Percentiles rank a stretch among this genome's conserved stretches.
Evolutionary conservation across 257 asterid species (phyloP).

Genomic region (Ilex asprella): DNA sequence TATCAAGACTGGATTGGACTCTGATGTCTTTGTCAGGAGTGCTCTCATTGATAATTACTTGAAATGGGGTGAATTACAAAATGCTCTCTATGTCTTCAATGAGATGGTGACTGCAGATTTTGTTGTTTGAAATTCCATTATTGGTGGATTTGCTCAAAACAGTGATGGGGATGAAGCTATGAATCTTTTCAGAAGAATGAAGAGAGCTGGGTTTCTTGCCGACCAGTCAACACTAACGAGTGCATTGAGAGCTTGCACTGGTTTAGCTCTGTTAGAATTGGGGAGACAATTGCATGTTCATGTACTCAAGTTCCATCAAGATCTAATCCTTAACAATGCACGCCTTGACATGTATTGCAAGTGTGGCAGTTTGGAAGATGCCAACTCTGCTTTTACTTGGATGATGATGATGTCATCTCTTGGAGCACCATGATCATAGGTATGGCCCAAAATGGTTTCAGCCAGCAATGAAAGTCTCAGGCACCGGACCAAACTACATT

Average conservation of each 20-base stretch:
- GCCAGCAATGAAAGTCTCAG: constrained; percentile 57
- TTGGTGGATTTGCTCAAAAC: constrained; percentile 91
- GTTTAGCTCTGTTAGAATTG: constrained; percentile 72
- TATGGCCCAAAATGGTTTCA: constrained; percentile 86
- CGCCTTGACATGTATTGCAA: constrained; percentile 91
- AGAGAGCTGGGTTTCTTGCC: constrained; percentile 49
- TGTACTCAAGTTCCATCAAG: constrained; percentile 60
- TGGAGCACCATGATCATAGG: constrained; percentile 98
- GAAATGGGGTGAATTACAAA: constrained; percentile 50
- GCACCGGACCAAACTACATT: constrained; percentile 55
- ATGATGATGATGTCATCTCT: constrained; percentile 78
- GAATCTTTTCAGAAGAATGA: constrained; percentile 68
- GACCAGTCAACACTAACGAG: constrained; percentile 74
- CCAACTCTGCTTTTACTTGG: constrained; percentile 42
- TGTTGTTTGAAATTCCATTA: constrained; percentile 82
- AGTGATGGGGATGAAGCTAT: constrained; percentile 69
- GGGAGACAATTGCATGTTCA: constrained; percentile 88
- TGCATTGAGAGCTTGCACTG: constrained; percentile 76
- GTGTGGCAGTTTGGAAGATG: constrained; percentile 73
- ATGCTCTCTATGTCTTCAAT: constrained; percentile 43
- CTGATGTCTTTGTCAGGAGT: constrained; percentile 80
- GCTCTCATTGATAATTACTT: constrained; percentile 69
- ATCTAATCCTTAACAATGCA: constrained; percentile 74
- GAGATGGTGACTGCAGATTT: constrained; percentile 70
- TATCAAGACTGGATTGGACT: constrained; percentile 75